Evolutionary conservation across 768 basidiomycete species (phyloP), one percentile per base, ranked within the genome.

Genomic region (Russula griseocarnosa): DNA sequence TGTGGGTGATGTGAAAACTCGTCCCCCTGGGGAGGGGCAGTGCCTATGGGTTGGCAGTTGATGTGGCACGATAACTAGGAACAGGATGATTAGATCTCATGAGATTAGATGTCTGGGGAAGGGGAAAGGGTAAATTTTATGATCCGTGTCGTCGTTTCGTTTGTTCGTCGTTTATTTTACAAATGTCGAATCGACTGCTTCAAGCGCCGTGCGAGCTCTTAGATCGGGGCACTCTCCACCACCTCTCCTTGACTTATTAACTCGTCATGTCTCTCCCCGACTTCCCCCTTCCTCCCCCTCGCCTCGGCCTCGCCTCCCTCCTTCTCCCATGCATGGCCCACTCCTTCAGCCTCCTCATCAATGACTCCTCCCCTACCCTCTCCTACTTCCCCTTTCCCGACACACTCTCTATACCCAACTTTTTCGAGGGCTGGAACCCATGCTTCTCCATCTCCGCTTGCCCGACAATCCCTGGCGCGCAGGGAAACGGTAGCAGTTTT

Each of bases 361-460:
- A 86, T 73, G 84, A 90, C 71, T 83, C 84, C 59, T 89, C 88
- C 49, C 88, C 88, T 5, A 70, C 78, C 52, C 76, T 90, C 67
- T 66, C 69, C 30, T 91, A 89, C 76, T 78, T 73, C 63, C 88
- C 90, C 26, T 81, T 84, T 63, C 70, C 76, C 49, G 86, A 88
- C 73, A 81, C 80, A 13, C 75, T 83, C 61, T 76, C 81, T 46
- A 61, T 55, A 32, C 79, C 55, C 73, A 77, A 84, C 68, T 69
- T 83, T 47, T 69, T 73, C 22, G 78, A 76, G 30, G 88, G 88
- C 70, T 92, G 90, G 90, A 84, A 84, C 71, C 82, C 87, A 20
- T 82, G 79, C 74, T 89, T 81, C 73, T 73, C 76, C 3, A 55
- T 49, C 47, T 81, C 84, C 14, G 85, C 83, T 9, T 85, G 81